Evolutionary conservation across 2,329 filamentous ascomycete genomes (phyloP), one percentile per base, ranked within the genome.

Genomic region (Penicillium sp.): DNA sequence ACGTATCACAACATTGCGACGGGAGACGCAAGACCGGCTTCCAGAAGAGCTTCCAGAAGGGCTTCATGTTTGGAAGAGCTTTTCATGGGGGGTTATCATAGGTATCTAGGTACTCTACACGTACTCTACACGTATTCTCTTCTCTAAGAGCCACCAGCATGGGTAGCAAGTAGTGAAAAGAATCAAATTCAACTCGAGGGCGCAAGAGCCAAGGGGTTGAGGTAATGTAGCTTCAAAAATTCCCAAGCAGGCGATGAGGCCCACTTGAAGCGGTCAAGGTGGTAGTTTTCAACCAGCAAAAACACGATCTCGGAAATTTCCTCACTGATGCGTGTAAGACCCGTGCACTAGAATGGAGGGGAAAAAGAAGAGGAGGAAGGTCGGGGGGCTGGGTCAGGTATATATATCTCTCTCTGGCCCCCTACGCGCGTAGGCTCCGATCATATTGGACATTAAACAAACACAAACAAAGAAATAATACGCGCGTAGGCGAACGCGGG

Each of bases 201-300:
- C 55, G 10, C 27, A 38, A 43, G 38, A 58, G 54, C 46, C 58
- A 59, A 62, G 61, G 63, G 55, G 63, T 60, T 67, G 60, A 68
- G 65, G 66, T 68, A 51, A 59, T 67, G 58, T 63, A 70, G 70
- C 69, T 81, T 83, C 87, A 91, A 91, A 91, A 87, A 91, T 91
- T 91, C 88, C 87, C 82, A 83, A 79, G 78, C 84, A 83, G 82
- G 81, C 83, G 81, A 79, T 80, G 82, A 38, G 34, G 84, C 83
- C 86, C 85, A 84, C 82, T 78, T 82, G 81, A 81, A 92, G 88
- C 82, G 81, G 88, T 90, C 88, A 89, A 81, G 81, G 82, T 73
- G 79, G 81, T 89, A 90, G 87, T 89, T 90, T 89, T 89, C 87
- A 90, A 90, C 87, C 89, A 91, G 88, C 88, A 91, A 90, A 89